Conservation (phyloP, 2,329 filamentous ascomycete genomes). For the Alternaria hordeiaustralica region DNA sequence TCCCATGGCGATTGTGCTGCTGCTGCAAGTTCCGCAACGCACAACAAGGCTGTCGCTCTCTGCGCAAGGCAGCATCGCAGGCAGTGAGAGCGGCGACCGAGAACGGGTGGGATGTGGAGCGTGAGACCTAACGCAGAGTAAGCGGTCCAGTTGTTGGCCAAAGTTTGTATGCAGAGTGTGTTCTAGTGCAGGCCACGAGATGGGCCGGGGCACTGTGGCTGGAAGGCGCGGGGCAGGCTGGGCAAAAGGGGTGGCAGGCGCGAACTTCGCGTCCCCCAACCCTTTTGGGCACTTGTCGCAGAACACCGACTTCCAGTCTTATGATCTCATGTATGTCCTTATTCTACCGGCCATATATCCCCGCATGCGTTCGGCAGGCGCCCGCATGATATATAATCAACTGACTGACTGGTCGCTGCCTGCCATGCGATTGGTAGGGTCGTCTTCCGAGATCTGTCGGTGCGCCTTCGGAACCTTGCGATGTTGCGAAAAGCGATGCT, state of each 20-base stretch:
- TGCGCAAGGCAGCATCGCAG: conserved; percentile 1
- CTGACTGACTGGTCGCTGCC: not conserved
- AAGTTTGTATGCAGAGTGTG: not conserved
- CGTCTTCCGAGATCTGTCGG: not conserved
- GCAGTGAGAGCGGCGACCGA: not conserved
- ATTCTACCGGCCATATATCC: not conserved
- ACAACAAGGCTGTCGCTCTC: not conserved
- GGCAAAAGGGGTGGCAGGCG: not conserved
- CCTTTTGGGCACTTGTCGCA: not conserved
- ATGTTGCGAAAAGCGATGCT: not conserved
- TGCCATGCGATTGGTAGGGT: not conserved
- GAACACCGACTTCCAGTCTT: not conserved
- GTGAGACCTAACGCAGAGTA: not conserved
- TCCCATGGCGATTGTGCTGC: not conserved
- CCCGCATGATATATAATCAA: not conserved
- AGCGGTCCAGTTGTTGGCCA: not conserved
- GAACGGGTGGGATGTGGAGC: not conserved
- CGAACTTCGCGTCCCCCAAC: not conserved
- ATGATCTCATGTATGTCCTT: not conserved
- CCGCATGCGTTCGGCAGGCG: not conserved
- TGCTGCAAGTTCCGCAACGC: not conserved
- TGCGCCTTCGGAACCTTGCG: not conserved
- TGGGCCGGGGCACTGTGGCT: not conserved
- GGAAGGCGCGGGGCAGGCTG: not conserved
- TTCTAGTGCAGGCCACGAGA: not conserved